Percentiles rank a stretch among this genome's conserved stretches.
Conservation (phyloP, 2,329 filamentous ascomycete species). For the Pochonia chlamydosporia region DNA sequence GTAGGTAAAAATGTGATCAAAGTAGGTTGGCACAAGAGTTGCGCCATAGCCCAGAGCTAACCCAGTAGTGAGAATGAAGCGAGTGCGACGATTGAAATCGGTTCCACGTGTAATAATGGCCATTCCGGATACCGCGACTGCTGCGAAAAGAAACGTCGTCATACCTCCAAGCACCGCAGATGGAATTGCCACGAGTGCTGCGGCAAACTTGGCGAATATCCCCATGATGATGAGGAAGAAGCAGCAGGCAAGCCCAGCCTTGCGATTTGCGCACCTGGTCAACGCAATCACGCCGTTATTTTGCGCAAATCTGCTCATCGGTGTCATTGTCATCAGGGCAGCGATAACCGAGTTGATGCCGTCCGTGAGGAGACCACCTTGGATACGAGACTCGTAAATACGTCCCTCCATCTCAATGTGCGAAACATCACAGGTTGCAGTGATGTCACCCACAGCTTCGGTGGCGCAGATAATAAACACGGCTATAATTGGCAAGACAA, state of each 20-base stretch:
- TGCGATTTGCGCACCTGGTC: constrained; percentile 74
- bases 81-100: constrained; percentile 70
- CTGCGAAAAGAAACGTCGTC: constrained; percentile 48
- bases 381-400: constrained; percentile 69
- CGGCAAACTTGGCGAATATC: constrained; percentile 77
- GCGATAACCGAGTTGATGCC: constrained; percentile 71
- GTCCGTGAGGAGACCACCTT: constrained; percentile 73
- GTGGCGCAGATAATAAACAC: constrained; percentile 70
- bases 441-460: constrained; percentile 76
- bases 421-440: constrained; percentile 76
- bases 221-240: constrained; percentile 77
- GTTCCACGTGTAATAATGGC: constrained; percentile 66
- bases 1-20: constrained; percentile 68
- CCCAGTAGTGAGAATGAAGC: constrained; percentile 74
- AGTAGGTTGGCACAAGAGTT: constrained; percentile 62
- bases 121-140: constrained; percentile 74
- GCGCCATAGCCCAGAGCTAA: constrained; percentile 69
- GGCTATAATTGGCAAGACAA: constrained; percentile 66
- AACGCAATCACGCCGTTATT: constrained; percentile 83
- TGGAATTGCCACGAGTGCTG: constrained; percentile 58
- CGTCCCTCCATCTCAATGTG: constrained; percentile 67
- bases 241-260: constrained; percentile 72
- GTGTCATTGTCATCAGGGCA: constrained; percentile 71
- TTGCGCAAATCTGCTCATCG: constrained; percentile 75
- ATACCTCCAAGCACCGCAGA: constrained; percentile 57